A percentile compares a stretch with the other conserved stretches of the same genome.
Evolutionary conservation across 768 basidiomycete species (phyloP).

Genomic region (Leucosporidium yakuticum): DNA sequence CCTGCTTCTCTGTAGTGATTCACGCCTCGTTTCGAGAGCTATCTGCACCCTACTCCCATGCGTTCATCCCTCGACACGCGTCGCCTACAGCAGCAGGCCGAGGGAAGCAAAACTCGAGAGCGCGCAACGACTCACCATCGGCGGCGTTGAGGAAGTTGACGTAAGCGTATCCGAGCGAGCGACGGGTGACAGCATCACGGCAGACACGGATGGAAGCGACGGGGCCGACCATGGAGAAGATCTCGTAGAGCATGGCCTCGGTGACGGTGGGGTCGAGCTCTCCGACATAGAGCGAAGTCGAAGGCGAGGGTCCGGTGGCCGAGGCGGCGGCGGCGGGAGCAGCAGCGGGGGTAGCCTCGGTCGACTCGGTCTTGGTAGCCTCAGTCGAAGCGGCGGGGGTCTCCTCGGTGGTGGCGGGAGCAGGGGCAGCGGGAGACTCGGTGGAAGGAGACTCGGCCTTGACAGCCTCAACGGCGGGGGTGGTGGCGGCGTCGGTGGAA

Average conservation of each 20-base stretch:
- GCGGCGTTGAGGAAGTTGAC: slow-evolving; percentile 95
- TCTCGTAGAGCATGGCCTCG: slow-evolving; percentile 99
- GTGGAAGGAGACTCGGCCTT: background rate
- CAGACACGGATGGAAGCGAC: slow-evolving; percentile 99
- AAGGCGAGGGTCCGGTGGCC: slow-evolving; percentile 13
- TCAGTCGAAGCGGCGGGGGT: background rate
- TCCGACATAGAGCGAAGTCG: slow-evolving; percentile 86
- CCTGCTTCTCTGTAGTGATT: too few species aligned
- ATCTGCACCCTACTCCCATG: background rate
- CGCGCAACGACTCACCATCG: slow-evolving; percentile 61
- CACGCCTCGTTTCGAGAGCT: too few species aligned
- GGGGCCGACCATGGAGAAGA: slow-evolving; percentile 99
- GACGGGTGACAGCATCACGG: slow-evolving; percentile 98
- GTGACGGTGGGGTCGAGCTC: slow-evolving; percentile 97
- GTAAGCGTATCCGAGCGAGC: slow-evolving; percentile 98
- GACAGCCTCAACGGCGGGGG: slow-evolving; percentile 18
- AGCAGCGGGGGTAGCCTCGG: slow-evolving; percentile 34
- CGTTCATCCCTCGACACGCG: background rate
- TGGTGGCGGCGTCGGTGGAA: slow-evolving; percentile 25
- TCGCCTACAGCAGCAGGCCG: background rate
- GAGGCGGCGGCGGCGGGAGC: slow-evolving; percentile 7
- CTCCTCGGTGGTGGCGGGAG: background rate
- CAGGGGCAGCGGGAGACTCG: background rate
- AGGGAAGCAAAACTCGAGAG: background rate
- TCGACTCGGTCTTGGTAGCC: slow-evolving; percentile 9